phyloP scores from a whole-genome alignment of 2,329 filamentous ascomycete species.

The Pseudocercospora crystallina region DNA sequence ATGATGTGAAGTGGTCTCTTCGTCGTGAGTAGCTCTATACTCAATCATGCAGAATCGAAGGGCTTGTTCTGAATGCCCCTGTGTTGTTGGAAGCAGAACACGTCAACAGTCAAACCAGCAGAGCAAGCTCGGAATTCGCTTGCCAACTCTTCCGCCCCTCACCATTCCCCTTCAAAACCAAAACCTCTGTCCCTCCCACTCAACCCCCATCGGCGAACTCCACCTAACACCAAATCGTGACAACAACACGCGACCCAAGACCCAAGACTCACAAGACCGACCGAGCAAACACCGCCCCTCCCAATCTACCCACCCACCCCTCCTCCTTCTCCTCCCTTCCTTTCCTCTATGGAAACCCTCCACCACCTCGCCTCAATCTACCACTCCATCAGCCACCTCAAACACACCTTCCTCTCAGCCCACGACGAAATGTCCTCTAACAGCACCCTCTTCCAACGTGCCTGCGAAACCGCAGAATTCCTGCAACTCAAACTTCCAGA shows the following conservation, averaged over 20 bases:
- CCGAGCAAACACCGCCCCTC: neutral
- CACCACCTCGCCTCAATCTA: conserved; percentile 35
- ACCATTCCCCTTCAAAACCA: neutral
- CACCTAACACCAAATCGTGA: neutral
- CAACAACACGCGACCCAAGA: neutral
- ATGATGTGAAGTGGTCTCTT: too few species aligned
- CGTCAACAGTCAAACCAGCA: too few species aligned
- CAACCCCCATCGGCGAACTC: conserved; percentile 8
- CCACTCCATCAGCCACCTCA: conserved; percentile 33
- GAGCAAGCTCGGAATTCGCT: too few species aligned
- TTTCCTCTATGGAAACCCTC: conserved; percentile 23
- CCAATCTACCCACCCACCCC: neutral
- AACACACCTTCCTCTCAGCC: conserved; percentile 30
- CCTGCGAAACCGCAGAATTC: conserved; percentile 52
- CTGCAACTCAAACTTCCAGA: conserved; percentile 52
- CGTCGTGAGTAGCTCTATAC: too few species aligned
- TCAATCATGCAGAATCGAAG: too few species aligned
- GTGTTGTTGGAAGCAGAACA: too few species aligned
- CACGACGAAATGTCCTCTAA: conserved; percentile 33
- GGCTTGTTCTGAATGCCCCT: too few species aligned
- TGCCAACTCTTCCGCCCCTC: neutral
- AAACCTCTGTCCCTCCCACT: neutral
- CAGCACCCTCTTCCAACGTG: conserved; percentile 41
- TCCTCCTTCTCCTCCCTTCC: neutral
- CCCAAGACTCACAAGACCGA: neutral